These are phyloP conservation scores for Populus pruinosa DNA, from an alignment of 345 rosid species.

Conservation along the genomic window DNA sequence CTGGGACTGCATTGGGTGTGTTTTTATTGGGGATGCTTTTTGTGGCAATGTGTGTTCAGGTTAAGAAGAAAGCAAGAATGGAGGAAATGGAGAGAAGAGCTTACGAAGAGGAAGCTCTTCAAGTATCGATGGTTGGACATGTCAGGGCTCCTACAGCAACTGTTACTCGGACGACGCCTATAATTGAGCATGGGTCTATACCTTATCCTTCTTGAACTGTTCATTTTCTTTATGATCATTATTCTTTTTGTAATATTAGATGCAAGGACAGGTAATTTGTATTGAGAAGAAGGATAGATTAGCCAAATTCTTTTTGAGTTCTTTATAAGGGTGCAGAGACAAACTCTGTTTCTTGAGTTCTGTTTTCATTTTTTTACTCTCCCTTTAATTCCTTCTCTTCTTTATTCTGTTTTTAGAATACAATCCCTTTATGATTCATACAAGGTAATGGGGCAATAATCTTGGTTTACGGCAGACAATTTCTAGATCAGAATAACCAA, in stretches of 20 bases:
- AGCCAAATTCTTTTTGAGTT: constrained; percentile 5
- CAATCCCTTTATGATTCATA: neutral
- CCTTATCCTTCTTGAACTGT: constrained; percentile 37
- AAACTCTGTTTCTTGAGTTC: constrained; percentile 23
- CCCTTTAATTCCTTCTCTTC: neutral
- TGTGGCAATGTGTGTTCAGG: constrained; percentile 65
- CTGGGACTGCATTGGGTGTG: constrained; percentile 65
- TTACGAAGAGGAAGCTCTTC: constrained; percentile 89
- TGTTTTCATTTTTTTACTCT: neutral
- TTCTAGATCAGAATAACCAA: neutral
- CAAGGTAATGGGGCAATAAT: neutral
- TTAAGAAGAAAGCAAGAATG: constrained; percentile 66
- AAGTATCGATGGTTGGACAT: constrained; percentile 91
- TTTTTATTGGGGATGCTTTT: constrained; percentile 63
- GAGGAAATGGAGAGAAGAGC: constrained; percentile 86
- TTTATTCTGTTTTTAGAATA: neutral
- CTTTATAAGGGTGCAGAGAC: constrained; percentile 6
- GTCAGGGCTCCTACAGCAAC: constrained; percentile 70
- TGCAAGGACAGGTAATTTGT: constrained; percentile 16
- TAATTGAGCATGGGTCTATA: constrained; percentile 56
- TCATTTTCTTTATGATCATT: constrained; percentile 6
- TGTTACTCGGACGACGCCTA: constrained; percentile 62
- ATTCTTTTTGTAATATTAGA: constrained; percentile 37
- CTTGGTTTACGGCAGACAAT: neutral
- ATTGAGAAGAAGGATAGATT: constrained; percentile 7